Base-by-base conservation (phyloP, 2,329 filamentous ascomycete species). In the Colletotrichum chlorophyti region DNA sequence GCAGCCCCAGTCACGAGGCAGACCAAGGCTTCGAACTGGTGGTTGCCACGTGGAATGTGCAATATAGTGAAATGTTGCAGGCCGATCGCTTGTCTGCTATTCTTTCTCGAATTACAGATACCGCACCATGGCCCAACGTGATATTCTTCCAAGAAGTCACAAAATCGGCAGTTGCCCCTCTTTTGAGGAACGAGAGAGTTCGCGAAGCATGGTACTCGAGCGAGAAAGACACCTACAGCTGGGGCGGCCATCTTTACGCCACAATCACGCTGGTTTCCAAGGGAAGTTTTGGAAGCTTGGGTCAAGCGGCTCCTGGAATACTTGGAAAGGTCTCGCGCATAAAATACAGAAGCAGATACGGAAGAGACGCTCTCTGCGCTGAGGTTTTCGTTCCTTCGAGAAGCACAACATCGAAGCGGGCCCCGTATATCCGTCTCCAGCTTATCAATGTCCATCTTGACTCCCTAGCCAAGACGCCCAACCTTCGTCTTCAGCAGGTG, bases 401-500 rank as follows among this genome's bases (percentile, higher is more conserved):
- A 15, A 40, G 21, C 40, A 40, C 40, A 47, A 34, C 42, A 29
- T 21, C 61, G 63, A 26, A 46, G 5, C 40, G n/a, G 0, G 19
- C 40, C 3, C 11, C 21, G 3, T 49, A 32, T 24, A 34, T 15
- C 27, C 49, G 24, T 5, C 12, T 70, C 21, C 69, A 69, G 7
- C 65, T 76, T n/a, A 50, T 72, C 51, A 77, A 77, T 27, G 71
- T 77, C 11, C 74, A 77, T 49, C 65, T 77, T 8, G 73, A 77
- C 58, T 76, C 71, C 1, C 66, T 72, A 5, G 52, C 65, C 0
- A 58, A 69, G 17, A 34, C 62, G 6, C 68, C 68, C 3, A 72
- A 66, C n/a, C 59, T 48, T 5, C 68, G 74, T 5, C 70, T 68
- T 0, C 50, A 53, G 1, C 73, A 76, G 51, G 34, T 76, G 1